These are phyloP conservation scores for Cryphonectria carpinicola DNA, from an alignment of 2,329 filamentous ascomycete species.

Conservation along the genomic window DNA sequence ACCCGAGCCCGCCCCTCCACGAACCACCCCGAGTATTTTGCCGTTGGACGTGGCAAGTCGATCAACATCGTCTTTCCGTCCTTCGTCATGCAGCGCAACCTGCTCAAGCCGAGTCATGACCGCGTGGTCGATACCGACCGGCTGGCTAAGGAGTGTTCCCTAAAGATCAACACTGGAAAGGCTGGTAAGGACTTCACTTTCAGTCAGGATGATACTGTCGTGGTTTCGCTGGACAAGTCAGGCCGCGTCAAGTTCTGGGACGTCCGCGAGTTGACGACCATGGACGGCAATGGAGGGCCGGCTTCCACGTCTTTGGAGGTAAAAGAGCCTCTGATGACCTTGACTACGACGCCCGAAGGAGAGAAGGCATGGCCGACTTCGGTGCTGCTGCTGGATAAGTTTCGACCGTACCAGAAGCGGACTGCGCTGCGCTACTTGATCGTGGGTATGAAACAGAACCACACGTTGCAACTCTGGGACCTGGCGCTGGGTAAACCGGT, in stretches of 20 bases:
- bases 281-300: slow-evolving; percentile 57
- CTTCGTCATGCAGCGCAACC: slow-evolving; percentile 64
- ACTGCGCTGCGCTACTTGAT: slow-evolving; percentile 93
- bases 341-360: slow-evolving; percentile 81
- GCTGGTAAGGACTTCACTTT: slow-evolving; percentile 98
- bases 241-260: slow-evolving; percentile 99
- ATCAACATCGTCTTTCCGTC: slow-evolving; percentile 85
- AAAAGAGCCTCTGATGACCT: slow-evolving; percentile 82
- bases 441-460: slow-evolving; percentile 98
- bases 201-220: slow-evolving; percentile 92
- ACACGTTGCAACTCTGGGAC: slow-evolving; percentile 98
- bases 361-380: slow-evolving; percentile 98
- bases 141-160: slow-evolving; percentile 81
- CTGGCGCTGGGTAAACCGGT: slow-evolving; percentile 92
- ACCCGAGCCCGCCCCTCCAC: slow-evolving; percentile 91
- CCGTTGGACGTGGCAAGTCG: slow-evolving; percentile 91
- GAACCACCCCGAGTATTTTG: slow-evolving; percentile 90
- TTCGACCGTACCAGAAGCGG: slow-evolving; percentile 87
- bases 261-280: slow-evolving; percentile 73
- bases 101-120: slow-evolving; percentile 67
- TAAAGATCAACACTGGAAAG: slow-evolving; percentile 96
- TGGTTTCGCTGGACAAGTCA: slow-evolving; percentile 95
- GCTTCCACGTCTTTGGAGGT: slow-evolving; percentile 71
- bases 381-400: slow-evolving; percentile 93
- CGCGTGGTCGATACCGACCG: slow-evolving; percentile 83